Conservation (phyloP, 2,329 filamentous ascomycete species). For the Colletotrichum tamarilloi region DNA sequence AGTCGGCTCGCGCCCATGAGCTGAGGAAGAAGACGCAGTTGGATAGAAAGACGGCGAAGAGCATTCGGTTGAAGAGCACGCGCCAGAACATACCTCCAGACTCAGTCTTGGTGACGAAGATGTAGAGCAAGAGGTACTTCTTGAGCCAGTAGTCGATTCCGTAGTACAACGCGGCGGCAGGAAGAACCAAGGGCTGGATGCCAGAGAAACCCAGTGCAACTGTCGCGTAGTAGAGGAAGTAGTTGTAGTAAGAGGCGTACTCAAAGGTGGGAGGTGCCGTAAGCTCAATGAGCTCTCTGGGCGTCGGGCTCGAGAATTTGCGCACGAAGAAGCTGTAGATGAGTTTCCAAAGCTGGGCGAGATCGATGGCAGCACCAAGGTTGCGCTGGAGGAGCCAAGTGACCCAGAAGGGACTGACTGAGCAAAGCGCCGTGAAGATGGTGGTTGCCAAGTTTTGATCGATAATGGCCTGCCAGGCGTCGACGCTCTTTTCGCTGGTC, state of each 20-base stretch:
- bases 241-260: conserved; percentile 98
- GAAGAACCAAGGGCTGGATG: conserved; percentile 87
- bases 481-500: conserved; percentile 61
- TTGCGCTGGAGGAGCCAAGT: conserved; percentile 94
- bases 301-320: conserved; percentile 88
- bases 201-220: conserved; percentile 87
- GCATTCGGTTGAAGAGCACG: conserved; percentile 89
- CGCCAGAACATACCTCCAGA: conserved; percentile 95
- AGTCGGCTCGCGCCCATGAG: conserved; percentile 76
- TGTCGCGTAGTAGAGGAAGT: conserved; percentile 94
- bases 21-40: conserved; percentile 84
- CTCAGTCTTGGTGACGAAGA: conserved; percentile 96
- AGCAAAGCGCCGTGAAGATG: conserved; percentile 80
- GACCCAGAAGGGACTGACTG: conserved; percentile 91
- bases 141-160: conserved; percentile 87
- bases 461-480: conserved; percentile 76
- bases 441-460: conserved; percentile 70
- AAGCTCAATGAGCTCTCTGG: conserved; percentile 89
- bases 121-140: conserved; percentile 94
- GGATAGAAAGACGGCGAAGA: conserved; percentile 83
- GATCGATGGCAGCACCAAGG: conserved; percentile 90
- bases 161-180: conserved; percentile 91
- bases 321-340: conserved; percentile 86
- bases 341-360: conserved; percentile 88
- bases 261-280: conserved; percentile 94